phyloP scores from a whole-genome alignment of 805 yeast genomes.

The Kluyveromyces dobzhanskii region DNA sequence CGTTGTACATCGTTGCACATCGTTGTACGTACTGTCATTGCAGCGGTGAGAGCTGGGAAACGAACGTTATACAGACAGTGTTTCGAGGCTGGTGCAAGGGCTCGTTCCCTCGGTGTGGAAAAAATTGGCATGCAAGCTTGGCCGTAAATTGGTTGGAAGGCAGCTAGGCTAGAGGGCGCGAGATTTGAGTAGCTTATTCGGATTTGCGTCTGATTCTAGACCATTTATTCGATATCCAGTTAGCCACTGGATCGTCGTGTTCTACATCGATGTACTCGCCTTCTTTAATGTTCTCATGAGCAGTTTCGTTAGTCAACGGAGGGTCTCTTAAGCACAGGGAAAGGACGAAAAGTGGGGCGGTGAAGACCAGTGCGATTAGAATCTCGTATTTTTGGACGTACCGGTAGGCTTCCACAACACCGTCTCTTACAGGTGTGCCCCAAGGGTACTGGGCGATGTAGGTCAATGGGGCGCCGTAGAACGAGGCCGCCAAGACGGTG shows the following conservation, averaged over 20 bases:
- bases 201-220: conserved; percentile 1
- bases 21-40: too few relatives aligned
- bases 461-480: conserved; percentile 46
- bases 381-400: conserved; percentile 52
- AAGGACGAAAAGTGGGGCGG: conserved; percentile 19
- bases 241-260: conserved; percentile 18
- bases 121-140: too few relatives aligned
- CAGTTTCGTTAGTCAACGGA: conserved; percentile 18
- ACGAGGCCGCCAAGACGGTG: conserved; percentile 33
- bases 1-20: too few relatives aligned
- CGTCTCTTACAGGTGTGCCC: conserved; percentile 58
- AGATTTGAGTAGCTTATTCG: too few relatives aligned
- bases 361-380: conserved; percentile 30
- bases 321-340: conserved; percentile 23
- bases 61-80: too few relatives aligned
- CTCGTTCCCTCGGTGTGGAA: too few relatives aligned
- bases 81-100: too few relatives aligned
- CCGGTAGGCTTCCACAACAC: conserved; percentile 49
- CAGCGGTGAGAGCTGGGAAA: too few relatives aligned
- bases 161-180: too few relatives aligned
- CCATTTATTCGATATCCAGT: conserved; percentile 9
- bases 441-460: conserved; percentile 42
- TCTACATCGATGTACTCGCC: conserved; percentile 17
- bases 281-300: conserved; percentile 20
- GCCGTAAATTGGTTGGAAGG: too few relatives aligned